Base-by-base conservation (phyloP, 2,329 filamentous ascomycete species). In the Byssochlamys sp. region DNA sequence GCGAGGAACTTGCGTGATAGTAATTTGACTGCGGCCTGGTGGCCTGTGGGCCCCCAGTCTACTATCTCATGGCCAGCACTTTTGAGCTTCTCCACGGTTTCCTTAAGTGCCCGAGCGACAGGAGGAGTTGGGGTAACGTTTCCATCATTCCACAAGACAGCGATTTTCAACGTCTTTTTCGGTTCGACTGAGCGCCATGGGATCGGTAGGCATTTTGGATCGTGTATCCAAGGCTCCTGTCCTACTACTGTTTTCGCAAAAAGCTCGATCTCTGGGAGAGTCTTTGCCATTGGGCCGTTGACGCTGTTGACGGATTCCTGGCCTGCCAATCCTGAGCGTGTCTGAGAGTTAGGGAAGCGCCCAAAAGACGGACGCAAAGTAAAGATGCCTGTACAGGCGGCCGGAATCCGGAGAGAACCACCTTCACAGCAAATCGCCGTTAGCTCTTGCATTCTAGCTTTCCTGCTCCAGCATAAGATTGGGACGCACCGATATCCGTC, bases 241-340 rank as follows among this genome's bases (percentile, higher is more conserved):
- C 51, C 58, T 2, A 86, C 71, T 6, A 86, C 71, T 0, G 75
- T 70, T 57, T 76, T 77, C 67, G 79, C 78, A 68, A 84, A 86
- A 2, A 81, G 59, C 45, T 77, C 75, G 1, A 87, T 73, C 59
- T 85, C 84, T 4, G 74, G 73, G 0, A 87, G 70, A 0, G 78
- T 80, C 28, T 76, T 75, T 1, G 81, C 78, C 75, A 88, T 77
- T 0, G 85, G 85, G 0, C 85, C 85, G 61, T 86, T 85, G 33
- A 87, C 82, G 24, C 81, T 84, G 55, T 77, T 75, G 0, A 88
- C 81, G 2, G 83, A 81, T 67, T 88, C 85, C 65, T 88, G 84
- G 2, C 85, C 85, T 0, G 81, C 78, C 69, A 87, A 77, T 7
- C 83, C 84, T 1, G 81, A 84, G 49, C 81, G 71, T 1, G 62